Conservation (phyloP, 768 basidiomycete species). For the Mycena metata region DNA sequence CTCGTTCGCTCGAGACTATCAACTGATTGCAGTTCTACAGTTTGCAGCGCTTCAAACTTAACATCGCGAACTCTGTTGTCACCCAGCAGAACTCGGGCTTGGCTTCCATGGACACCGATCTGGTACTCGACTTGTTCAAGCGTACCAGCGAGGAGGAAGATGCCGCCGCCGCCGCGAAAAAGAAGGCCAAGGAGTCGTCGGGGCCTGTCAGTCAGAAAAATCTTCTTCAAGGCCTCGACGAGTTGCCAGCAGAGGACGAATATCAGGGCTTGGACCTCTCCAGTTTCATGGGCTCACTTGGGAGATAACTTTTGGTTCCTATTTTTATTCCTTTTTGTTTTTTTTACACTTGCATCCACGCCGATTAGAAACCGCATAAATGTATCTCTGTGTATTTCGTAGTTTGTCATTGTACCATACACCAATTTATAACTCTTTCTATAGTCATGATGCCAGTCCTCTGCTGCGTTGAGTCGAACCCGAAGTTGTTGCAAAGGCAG, state of each 20-base stretch:
- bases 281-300: constrained; percentile 90
- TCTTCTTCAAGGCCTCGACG: constrained; percentile 90
- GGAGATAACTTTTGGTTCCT: constrained; percentile 56
- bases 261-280: constrained; percentile 90
- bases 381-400: constrained; percentile 37
- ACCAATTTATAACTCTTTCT: constrained; percentile 17
- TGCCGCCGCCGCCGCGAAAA: constrained; percentile 62
- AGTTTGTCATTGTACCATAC: constrained; percentile 37
- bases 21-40: constrained; percentile 54
- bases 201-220: constrained; percentile 83
- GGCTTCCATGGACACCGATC: constrained; percentile 96
- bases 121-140: constrained; percentile 93
- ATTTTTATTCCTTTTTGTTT: constrained; percentile 45
- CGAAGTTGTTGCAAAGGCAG: no score
- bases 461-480: no score
- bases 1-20: constrained; percentile 28
- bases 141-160: constrained; percentile 86
- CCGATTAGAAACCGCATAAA: constrained; percentile 36
- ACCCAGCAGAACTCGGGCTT: constrained; percentile 97
- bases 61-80: constrained; percentile 96
- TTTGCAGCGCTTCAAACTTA: constrained; percentile 97
- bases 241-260: constrained; percentile 92
- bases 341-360: constrained; percentile 22
- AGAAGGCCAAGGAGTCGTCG: constrained; percentile 65
- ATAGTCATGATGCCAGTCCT: no score